Evolutionary conservation across 768 basidiomycete genomes (phyloP), one percentile per base, ranked within the genome.

Genomic region (Dendrothele bispora): DNA sequence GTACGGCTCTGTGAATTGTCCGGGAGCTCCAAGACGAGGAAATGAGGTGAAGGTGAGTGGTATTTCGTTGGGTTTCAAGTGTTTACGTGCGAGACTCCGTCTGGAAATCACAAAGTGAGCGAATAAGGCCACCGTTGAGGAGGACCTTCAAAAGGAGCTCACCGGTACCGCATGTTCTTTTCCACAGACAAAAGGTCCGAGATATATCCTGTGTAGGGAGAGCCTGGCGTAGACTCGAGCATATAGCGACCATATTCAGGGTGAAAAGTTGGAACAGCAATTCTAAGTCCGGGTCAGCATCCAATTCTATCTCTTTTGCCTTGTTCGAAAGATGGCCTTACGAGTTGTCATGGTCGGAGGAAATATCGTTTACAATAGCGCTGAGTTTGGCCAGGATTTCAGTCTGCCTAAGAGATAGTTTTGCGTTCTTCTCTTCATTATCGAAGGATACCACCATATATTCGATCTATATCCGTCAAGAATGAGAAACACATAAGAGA

Each of bases 161-260:
- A 86, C 94, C 94, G 79, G 64, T 92, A 91, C 37, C 88, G 84
- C 97, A 99, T 99, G 67, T 98, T 94, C 39, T 74, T 70, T 69
- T 99, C 95, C 5, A 99, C 95, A 5, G 86, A 80, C 29, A 98
- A 74, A 17, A 98, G 77, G 65, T 95, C 93, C 21, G 77, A 75
- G 32, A 98, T 82, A 14, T 81, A 86, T 8, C 91, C 93, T 5
- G 91, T 88, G 70, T 98, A 98, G 2, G 97, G 97, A 40, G 86
- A 83, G 2, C 97, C 97, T 0, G 97, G 97, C 1, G 95, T 99
- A 3, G 93, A 93, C 65, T 99, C 97, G 43, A 99, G 78, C 97
- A 99, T 99, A 72, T 91, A 98, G 30, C 95, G 81, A 32, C 97
- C 97, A 71, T 98, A 99, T 67, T 99, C 97, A 15, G 95, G 95